These are phyloP conservation scores for Lepraria neglecta DNA, from an alignment of 495 filamentous ascomycete species.

Conservation along the genomic window DNA sequence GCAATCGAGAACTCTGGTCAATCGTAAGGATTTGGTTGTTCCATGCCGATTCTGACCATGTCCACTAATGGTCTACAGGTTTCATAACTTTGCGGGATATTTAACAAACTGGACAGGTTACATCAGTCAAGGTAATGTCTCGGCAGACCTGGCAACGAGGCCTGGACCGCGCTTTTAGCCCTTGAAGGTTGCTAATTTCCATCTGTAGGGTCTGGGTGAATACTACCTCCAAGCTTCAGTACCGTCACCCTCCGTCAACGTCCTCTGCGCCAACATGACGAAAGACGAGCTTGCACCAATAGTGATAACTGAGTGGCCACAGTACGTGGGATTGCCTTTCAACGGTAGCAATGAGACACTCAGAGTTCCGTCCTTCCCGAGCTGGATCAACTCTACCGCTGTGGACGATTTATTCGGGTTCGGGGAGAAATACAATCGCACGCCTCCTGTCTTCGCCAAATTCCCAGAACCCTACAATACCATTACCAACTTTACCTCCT, in stretches of 20 bases:
- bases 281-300: constrained; percentile 51
- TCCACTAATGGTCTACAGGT: constrained; percentile 6
- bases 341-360: no score
- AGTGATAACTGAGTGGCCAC: constrained; percentile 53
- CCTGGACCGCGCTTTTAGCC: background rate
- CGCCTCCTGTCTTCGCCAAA: constrained; percentile 14
- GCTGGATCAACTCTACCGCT: constrained; percentile 36
- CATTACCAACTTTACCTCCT: constrained; percentile 49
- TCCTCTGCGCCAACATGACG: constrained; percentile 60
- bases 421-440: constrained; percentile 14
- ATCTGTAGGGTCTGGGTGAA: constrained; percentile 50
- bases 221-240: constrained; percentile 59
- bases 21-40: constrained; percentile 27
- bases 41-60: background rate
- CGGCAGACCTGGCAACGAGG: constrained; percentile 3
- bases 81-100: constrained; percentile 21
- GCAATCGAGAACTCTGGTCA: constrained; percentile 55
- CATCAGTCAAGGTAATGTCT: constrained; percentile 6
- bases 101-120: constrained; percentile 14
- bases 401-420: constrained; percentile 43
- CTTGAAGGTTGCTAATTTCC: constrained; percentile 4
- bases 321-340: constrained; percentile 42
- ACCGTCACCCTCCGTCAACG: constrained; percentile 56
- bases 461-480: constrained; percentile 50
- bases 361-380: no score